Conservation (phyloP, 768 basidiomycete species). For the Lentinula aciculospora region DNA sequence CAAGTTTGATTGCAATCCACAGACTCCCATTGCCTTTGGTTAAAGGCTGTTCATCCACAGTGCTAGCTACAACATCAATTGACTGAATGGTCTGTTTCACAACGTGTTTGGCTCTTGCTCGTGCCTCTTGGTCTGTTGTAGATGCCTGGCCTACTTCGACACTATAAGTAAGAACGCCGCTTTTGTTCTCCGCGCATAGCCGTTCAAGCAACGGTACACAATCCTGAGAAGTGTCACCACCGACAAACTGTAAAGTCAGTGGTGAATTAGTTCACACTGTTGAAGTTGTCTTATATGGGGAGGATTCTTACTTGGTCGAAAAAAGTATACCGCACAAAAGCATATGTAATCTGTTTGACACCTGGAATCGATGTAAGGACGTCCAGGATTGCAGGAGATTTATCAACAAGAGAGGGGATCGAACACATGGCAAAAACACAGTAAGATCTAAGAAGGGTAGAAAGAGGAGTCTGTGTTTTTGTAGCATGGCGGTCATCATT, state of each 20-base stretch:
- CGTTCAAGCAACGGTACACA: constrained; percentile 57
- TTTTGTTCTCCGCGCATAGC: constrained; percentile 66
- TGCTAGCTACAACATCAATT: constrained; percentile 75
- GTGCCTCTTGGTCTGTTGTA: constrained; percentile 25
- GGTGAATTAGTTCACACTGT: not conserved
- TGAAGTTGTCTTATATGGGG: no score
- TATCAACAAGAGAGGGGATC: constrained; percentile 68
- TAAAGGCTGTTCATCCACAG: constrained; percentile 48
- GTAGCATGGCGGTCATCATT: not conserved
- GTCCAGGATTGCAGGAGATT: constrained; percentile 61
- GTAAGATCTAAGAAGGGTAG: constrained; percentile 61
- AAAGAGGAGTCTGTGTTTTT: constrained; percentile 17
- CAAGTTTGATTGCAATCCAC: constrained; percentile 85
- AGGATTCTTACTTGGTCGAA: no score
- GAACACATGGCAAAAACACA: constrained; percentile 80
- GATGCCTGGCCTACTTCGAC: constrained; percentile 74
- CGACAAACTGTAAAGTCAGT: constrained; percentile 60
- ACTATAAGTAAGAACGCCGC: constrained; percentile 74
- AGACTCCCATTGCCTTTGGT: constrained; percentile 43
- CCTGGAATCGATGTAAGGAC: constrained; percentile 46
- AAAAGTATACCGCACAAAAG: constrained; percentile 77
- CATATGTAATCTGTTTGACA: constrained; percentile 57
- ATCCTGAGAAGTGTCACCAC: constrained; percentile 73
- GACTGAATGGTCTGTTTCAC: constrained; percentile 71
- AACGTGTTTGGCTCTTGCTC: not conserved